Percentiles rank a stretch among this genome's conserved stretches.
These are phyloP conservation scores for Bimuria novae-zelandiae DNA, from an alignment of 2,329 filamentous ascomycete genomes.

Conservation along the genomic window DNA sequence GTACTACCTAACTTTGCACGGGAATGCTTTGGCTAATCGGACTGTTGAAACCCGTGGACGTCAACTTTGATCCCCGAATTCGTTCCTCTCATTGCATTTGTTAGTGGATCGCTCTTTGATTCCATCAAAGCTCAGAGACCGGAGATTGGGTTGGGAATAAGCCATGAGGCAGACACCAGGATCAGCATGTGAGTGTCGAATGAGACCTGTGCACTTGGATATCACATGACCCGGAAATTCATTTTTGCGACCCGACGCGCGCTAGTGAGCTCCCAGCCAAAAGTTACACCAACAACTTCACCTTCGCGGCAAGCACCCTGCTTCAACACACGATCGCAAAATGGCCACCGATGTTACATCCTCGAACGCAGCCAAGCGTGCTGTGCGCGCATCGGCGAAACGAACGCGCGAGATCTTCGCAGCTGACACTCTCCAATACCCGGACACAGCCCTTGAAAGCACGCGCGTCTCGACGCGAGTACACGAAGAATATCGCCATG, in stretches of 20 bases:
- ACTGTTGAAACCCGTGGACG: too few relatives aligned
- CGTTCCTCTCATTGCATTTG: too few relatives aligned
- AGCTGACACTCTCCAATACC: constrained; percentile 53
- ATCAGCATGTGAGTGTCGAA: too few relatives aligned
- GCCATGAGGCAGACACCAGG: too few relatives aligned
- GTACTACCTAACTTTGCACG: too few relatives aligned
- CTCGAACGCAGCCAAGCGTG: constrained; percentile 23
- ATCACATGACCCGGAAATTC: constrained; percentile 3
- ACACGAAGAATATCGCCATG: constrained; percentile 75
- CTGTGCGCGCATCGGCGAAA: constrained; percentile 54
- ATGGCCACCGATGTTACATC: constrained; percentile 12
- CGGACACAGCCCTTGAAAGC: constrained; percentile 50
- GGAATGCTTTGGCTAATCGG: too few relatives aligned
- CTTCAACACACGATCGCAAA: not conserved
- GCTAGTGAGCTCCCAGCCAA: constrained; percentile 7
- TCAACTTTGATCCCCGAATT: too few relatives aligned
- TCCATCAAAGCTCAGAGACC: too few relatives aligned
- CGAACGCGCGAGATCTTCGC: constrained; percentile 60
- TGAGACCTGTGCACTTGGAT: not conserved
- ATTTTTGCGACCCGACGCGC: not conserved
- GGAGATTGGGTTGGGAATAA: too few relatives aligned
- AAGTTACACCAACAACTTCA: constrained; percentile 1
- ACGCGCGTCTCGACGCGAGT: constrained; percentile 62
- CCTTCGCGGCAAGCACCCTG: not conserved
- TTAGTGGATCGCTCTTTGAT: too few relatives aligned